phyloP scores from a whole-genome alignment of 108 stramenopile genomes.

The Skeletonema potamos region DNA sequence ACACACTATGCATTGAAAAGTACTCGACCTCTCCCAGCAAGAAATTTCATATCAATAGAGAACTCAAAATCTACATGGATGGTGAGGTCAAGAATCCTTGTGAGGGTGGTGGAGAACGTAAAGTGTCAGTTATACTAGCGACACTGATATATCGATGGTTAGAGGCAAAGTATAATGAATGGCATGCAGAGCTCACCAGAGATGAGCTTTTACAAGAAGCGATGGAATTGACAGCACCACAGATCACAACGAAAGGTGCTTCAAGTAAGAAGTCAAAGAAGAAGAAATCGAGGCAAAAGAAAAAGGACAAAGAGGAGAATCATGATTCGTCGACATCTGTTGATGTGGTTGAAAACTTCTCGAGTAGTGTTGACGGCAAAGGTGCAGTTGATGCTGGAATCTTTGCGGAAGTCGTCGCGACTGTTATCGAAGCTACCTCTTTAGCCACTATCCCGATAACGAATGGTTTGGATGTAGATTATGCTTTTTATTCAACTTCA shows the following conservation, averaged over 20 bases:
- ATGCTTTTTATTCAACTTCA: not conserved
- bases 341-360: not conserved
- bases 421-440: not conserved
- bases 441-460: not conserved
- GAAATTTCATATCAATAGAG: conserved; percentile 12
- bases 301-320: conserved; percentile 44
- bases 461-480: not conserved
- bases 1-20: conserved; percentile 27
- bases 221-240: conserved; percentile 13
- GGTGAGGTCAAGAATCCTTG: conserved; percentile 10
- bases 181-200: conserved; percentile 74
- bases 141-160: conserved; percentile 68
- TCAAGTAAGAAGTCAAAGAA: conserved; percentile 24
- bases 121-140: conserved; percentile 56
- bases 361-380: not conserved
- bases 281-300: conserved; percentile 43
- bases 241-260: conserved; percentile 5
- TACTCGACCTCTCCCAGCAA: not conserved
- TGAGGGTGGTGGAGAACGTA: conserved; percentile 56
- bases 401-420: not conserved
- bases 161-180: conserved; percentile 63
- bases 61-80: conserved; percentile 27
- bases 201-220: conserved; percentile 58
- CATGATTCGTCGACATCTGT: conserved; percentile 12
- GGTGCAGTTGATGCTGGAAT: not conserved